A percentile compares a stretch with the other conserved stretches of the same genome.
Evolutionary conservation across 2,329 filamentous ascomycete genomes (phyloP).

Genomic region (Alternaria brassicae): DNA sequence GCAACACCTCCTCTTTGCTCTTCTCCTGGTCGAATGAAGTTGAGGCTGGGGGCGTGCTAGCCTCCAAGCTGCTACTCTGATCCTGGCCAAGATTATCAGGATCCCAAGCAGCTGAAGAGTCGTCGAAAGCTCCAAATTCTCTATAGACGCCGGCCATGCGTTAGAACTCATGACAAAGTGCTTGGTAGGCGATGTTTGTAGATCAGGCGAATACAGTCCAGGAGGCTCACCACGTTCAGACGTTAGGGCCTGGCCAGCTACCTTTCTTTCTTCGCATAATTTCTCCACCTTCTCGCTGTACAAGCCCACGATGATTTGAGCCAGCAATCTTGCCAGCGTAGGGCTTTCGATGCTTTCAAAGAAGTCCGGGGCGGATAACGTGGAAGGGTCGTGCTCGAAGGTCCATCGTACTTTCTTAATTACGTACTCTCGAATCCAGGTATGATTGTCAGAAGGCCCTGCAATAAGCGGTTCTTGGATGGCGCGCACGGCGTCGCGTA

Average conservation of each 20-base stretch:
- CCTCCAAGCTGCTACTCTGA: neutral
- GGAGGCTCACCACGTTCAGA: neutral
- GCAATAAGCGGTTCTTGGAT: slow-evolving; percentile 1
- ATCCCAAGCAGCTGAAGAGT: neutral
- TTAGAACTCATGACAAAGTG: fast-evolving
- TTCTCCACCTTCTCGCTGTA: neutral
- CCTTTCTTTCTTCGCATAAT: neutral
- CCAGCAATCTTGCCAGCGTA: neutral
- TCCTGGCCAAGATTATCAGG: neutral
- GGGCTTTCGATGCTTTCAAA: slow-evolving; percentile 7
- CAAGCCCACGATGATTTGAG: neutral
- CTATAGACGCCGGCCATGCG: neutral
- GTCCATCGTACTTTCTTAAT: slow-evolving; percentile 1
- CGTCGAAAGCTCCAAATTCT: neutral
- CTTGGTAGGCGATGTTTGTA: neutral
- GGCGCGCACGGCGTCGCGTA: neutral
- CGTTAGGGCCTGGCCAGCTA: neutral
- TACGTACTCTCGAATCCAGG: slow-evolving; percentile 4
- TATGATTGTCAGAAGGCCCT: neutral
- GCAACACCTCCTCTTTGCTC: neutral
- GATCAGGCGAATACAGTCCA: neutral
- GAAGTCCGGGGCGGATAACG: neutral
- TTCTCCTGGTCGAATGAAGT: neutral
- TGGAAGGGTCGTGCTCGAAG: neutral
- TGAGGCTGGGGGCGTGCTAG: neutral